Evolutionary conservation across 108 stramenopile genomes (phyloP).

Genomic region (Pseudonitzschia pungens): DNA sequence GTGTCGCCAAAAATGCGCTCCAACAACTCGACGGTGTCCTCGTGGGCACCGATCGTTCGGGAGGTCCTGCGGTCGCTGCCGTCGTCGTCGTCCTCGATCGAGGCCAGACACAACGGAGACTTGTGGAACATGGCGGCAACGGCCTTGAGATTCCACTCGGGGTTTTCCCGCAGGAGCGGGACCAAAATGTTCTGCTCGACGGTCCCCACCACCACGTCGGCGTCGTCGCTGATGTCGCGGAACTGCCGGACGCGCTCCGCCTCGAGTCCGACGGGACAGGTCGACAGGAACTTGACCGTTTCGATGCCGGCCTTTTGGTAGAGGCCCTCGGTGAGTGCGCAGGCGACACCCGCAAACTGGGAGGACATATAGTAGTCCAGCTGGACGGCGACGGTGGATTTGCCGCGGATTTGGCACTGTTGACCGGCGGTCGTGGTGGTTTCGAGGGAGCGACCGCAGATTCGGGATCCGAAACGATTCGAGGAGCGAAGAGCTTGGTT

Average conservation of each 20-base stretch:
- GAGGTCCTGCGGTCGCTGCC: background rate
- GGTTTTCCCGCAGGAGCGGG: slow-evolving; percentile 29
- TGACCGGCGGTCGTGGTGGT: background rate
- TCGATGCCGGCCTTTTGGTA: slow-evolving; percentile 36
- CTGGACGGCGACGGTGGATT: slow-evolving; percentile 32
- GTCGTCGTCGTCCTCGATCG: slow-evolving; percentile 21
- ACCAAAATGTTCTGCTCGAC: slow-evolving; percentile 53
- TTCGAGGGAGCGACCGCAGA: background rate
- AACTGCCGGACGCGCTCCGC: slow-evolving; percentile 30
- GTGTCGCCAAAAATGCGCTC: slow-evolving; percentile 28
- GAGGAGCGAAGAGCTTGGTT: background rate
- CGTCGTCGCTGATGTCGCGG: slow-evolving; percentile 4
- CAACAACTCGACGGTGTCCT: slow-evolving; percentile 47
- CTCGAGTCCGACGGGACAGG: slow-evolving; percentile 45
- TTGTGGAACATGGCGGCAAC: slow-evolving; percentile 44
- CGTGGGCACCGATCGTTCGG: slow-evolving; percentile 40
- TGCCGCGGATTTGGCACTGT: background rate
- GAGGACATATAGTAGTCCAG: slow-evolving; percentile 48
- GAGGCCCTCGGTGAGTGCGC: slow-evolving; percentile 29
- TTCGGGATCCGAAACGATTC: background rate
- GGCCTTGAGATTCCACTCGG: slow-evolving; percentile 33
- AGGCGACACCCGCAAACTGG: slow-evolving; percentile 45
- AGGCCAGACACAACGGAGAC: slow-evolving; percentile 44
- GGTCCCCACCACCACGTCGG: slow-evolving; percentile 30
- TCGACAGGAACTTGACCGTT: slow-evolving; percentile 41